Percentiles rank a stretch among this genome's conserved stretches.
These are phyloP conservation scores for Ustilago tritici DNA, from an alignment of 1,284 basidiomycete species.

Conservation along the genomic window DNA sequence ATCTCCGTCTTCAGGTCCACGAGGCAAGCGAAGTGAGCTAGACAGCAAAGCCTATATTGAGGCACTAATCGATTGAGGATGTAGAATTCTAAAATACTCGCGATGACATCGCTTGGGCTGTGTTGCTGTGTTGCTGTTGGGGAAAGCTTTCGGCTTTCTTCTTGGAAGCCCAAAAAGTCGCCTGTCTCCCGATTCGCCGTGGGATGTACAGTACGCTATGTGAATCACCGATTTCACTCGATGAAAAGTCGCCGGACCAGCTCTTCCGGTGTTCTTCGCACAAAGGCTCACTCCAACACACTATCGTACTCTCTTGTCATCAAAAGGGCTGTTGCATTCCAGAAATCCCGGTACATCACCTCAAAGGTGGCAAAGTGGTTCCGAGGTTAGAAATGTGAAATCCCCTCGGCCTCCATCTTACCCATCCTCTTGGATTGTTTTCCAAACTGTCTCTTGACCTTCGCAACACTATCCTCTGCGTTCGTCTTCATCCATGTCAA, in stretches of 20 bases:
- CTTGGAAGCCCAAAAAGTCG: constrained; percentile 4
- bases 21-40: background rate
- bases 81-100: background rate
- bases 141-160: constrained; percentile 9
- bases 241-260: background rate
- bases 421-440: constrained; percentile 50
- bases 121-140: background rate
- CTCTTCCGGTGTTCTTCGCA: too few species aligned
- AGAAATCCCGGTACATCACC: too few species aligned
- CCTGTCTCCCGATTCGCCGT: background rate
- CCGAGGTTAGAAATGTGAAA: constrained; percentile 54
- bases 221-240: constrained; percentile 14
- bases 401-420: constrained; percentile 65
- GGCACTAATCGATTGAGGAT: background rate
- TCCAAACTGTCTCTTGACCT: constrained; percentile 47
- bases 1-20: background rate
- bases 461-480: constrained; percentile 50
- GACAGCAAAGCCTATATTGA: background rate
- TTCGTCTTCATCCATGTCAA: constrained; percentile 62
- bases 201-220: too few species aligned
- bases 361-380: background rate
- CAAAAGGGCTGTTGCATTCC: too few species aligned
- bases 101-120: constrained; percentile 11
- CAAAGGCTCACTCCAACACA: background rate
- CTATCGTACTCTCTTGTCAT: background rate